Evolutionary conservation across 1,139 yeast genomes (phyloP).

Genomic region (Protomyces lactucae-debilis): DNA sequence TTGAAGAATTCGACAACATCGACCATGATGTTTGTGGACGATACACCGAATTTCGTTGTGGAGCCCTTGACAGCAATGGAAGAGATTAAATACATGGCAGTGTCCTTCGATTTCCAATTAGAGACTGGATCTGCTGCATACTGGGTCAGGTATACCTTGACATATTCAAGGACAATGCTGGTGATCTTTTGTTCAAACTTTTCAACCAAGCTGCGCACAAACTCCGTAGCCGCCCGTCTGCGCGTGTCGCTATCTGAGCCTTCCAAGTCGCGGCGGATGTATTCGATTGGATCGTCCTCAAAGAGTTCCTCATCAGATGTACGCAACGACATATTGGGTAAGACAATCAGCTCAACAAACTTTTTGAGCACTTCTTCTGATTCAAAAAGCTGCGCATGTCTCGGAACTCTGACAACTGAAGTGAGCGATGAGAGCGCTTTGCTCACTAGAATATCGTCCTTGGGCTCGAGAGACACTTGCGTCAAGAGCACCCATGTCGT

Average conservation of each 20-base stretch:
- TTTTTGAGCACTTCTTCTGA: conserved; percentile 66
- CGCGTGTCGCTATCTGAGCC: conserved; percentile 93
- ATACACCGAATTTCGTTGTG: conserved; percentile 77
- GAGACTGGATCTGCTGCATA: conserved; percentile 44
- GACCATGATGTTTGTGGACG: conserved; percentile 69
- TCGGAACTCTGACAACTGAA: conserved; percentile 67
- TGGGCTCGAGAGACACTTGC: conserved; percentile 61
- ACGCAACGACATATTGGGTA: conserved; percentile 76
- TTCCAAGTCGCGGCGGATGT: conserved; percentile 84
- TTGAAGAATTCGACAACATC: conserved; percentile 85
- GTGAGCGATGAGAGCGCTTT: conserved; percentile 77
- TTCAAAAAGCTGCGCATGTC: conserved; percentile 58
- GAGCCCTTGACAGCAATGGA: conserved; percentile 89
- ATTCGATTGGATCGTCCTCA: conserved; percentile 96
- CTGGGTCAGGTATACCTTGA: conserved; percentile 57
- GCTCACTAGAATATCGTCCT: conserved; percentile 78
- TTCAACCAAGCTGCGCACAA: conserved; percentile 78
- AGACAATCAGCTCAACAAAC: conserved; percentile 72
- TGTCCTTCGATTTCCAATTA: conserved; percentile 81
- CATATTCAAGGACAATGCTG: conserved; percentile 68
- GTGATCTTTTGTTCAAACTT: conserved; percentile 73
- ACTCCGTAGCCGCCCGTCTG: conserved; percentile 85
- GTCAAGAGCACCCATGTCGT: conserved; percentile 76
- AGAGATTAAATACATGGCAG: conserved; percentile 78
- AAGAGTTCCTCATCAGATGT: conserved; percentile 85